Conservation (phyloP, 495 filamentous ascomycete species). For the Amniculicola lignicola region DNA sequence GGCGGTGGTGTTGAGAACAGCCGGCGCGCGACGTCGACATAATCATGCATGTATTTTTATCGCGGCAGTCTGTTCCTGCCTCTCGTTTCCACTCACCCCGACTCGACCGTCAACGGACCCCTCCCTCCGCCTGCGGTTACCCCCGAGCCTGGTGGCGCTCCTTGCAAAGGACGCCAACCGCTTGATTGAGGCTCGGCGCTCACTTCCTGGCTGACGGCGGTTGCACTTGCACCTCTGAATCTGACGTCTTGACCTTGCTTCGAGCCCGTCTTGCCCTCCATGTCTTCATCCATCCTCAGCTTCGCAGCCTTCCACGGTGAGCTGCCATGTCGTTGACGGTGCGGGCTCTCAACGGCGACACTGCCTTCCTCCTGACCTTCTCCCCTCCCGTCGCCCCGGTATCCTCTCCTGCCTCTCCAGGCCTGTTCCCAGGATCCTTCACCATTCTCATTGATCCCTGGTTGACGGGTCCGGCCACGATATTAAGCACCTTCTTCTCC, state of each 20-base stretch:
- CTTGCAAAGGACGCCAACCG: not conserved
- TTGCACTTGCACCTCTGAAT: too few relatives aligned
- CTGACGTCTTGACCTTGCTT: too few relatives aligned
- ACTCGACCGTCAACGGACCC: not conserved
- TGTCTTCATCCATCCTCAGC: too few relatives aligned
- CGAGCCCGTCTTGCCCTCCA: too few relatives aligned
- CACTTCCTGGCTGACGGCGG: not conserved
- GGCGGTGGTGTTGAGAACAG: not conserved
- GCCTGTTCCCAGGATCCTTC: conserved; percentile 51
- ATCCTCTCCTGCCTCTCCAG: conserved; percentile 41
- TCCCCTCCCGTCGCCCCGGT: conserved; percentile 45
- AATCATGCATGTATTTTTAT: conserved; percentile 22
- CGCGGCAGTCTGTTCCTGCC: not conserved
- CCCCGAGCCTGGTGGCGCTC: conserved; percentile 22
- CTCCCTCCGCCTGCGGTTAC: conserved; percentile 9
- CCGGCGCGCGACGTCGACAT: not conserved
- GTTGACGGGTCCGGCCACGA: conserved; percentile 59
- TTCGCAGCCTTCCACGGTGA: too few relatives aligned
- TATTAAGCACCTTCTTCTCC: conserved; percentile 61
- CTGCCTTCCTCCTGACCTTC: conserved; percentile 66
- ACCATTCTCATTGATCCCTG: conserved; percentile 70
- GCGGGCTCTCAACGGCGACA: conserved; percentile 66
- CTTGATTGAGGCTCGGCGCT: too few relatives aligned
- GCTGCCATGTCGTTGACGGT: conserved; percentile 70
- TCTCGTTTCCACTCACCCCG: conserved; percentile 22